Evolutionary conservation across 208 protist genomes (phyloP), one percentile per base, ranked within the genome.

Genomic region (Leishmania lainsoni): DNA sequence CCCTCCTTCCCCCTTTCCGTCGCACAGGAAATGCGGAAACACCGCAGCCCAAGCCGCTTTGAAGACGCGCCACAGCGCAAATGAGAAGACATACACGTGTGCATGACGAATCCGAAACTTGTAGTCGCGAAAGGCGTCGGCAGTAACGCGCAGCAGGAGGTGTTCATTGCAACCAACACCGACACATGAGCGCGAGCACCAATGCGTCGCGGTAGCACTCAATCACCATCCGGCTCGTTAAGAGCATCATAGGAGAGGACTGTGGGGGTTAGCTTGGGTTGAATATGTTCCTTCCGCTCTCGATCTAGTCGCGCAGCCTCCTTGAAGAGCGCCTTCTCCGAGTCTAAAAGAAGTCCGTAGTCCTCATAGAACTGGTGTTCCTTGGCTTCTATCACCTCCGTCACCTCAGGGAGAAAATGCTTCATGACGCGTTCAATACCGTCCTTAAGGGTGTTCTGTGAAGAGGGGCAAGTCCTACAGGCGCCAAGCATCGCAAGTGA

Each of bases 361-460:
- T 96, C 88, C 74, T 95, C 88, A 84, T 97, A 96, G 77, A 97
- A 95, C 65, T 91, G 78, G 69, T 96, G 91, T 8, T 84, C 91
- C 72, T 93, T 95, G 14, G 76, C 87, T 81, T 95, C 93, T 2
- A 94, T 69, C 39, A 97, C 93, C 75, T 89, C 83, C 29, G 75
- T 92, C 68, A 98, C 97, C 85, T 98, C 95, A 0, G 95, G 95
- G 81, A 98, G 70, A 74, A 97, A 98, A 89, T 98, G 97, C 85
- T 93, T 91, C 89, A 98, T 91, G 20, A 98, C 91, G 14, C 95
- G 92, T 82, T 98, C 95, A 76, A 98, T 97, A 49, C 95, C 95
- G 76, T 95, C 80, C 81, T 98, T 97, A 2, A 98, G 86, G 49
- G 97, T 98, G 80, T 96, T 95, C 70, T 91, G 80, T 8, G 95